Base-by-base conservation (phyloP, 2,329 filamentous ascomycete species). In the Geosmithia flava region DNA sequence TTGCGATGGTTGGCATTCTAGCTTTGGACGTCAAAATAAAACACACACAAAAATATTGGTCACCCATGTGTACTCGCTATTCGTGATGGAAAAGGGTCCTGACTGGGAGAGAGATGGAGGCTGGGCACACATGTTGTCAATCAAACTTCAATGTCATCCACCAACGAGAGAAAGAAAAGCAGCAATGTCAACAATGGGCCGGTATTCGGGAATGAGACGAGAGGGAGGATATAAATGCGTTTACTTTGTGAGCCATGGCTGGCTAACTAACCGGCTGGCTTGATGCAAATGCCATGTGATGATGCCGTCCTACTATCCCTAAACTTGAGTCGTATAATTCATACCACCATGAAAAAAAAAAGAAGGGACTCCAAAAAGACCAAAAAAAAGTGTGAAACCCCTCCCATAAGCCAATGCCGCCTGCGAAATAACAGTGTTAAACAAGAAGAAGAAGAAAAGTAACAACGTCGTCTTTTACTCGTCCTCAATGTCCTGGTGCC, bases 401-500 rank as follows among this genome's bases (percentile, higher is more conserved):
- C 19, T 17, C 19, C 27, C 11, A 29, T 16, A 44, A 23, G 42
- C 42, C 42, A 27, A 44, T 20, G 42, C 17, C n/a, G 15, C 42
- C 42, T 44, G 20, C 20, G 19, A 44, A 20, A 19, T 44, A 29
- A 44, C 13, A 29, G 20, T 15, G 19, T 15, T 7, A 6, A 15
- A 7, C 10, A 37, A 47, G 29, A 47, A 42, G 19, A 29, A 30
- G n/a, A 27, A 3, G 7, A 7, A 20, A 7, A n/a, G 3, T 19
- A 47, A 51, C 47, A 47, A 45, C 44, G n/a, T n/a, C n/a, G n/a
- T 49, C 39, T 23, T 55, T 60, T 66, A 82, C 56, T 83, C 80
- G 53, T 83, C 80, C 52, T 83, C 80, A 27, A 83, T 64, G 54
- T 83, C 80, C 44, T 71, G 70, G 65, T 84, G 80, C 51, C 80